Evolutionary conservation across 768 basidiomycete genomes (phyloP).

Genomic region (Hysterangium stoloniferum): DNA sequence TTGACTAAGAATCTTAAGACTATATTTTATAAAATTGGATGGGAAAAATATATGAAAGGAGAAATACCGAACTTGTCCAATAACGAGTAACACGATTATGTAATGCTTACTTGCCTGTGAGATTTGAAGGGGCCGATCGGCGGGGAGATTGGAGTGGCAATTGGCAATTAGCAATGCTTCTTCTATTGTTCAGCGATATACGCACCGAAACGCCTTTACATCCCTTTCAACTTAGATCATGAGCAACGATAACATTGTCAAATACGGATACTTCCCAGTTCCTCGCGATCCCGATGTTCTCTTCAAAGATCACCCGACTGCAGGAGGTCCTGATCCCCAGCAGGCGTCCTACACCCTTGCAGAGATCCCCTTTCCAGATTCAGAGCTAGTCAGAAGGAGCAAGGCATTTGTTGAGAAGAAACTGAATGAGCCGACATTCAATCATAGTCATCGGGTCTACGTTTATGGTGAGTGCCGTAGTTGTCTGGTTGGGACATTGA

Average conservation of each 20-base stretch:
- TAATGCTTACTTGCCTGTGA: no score
- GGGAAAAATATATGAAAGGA: no score
- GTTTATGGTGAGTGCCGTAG: constrained; percentile 34
- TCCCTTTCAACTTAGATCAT: no score
- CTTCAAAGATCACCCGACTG: constrained; percentile 39
- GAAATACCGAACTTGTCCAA: no score
- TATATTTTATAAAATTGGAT: no score
- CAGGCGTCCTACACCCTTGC: constrained; percentile 31
- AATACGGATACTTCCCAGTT: constrained; percentile 42
- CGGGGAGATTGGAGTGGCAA: no score
- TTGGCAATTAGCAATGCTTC: no score
- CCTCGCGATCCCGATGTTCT: constrained; percentile 41
- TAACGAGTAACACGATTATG: no score
- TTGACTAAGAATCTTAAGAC: no score
- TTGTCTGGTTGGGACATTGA: not conserved
- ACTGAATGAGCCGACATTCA: constrained; percentile 38
- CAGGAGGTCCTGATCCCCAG: constrained; percentile 33
- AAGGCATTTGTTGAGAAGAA: constrained; percentile 37
- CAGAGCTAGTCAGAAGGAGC: constrained; percentile 31
- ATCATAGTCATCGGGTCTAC: constrained; percentile 43
- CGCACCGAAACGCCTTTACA: no score
- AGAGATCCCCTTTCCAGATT: constrained; percentile 38
- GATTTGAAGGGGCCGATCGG: no score
- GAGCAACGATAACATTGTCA: constrained; percentile 4
- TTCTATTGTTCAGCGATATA: no score